Conservation (phyloP, 768 basidiomycete species). For the Cystofilobasidium capitatum region DNA sequence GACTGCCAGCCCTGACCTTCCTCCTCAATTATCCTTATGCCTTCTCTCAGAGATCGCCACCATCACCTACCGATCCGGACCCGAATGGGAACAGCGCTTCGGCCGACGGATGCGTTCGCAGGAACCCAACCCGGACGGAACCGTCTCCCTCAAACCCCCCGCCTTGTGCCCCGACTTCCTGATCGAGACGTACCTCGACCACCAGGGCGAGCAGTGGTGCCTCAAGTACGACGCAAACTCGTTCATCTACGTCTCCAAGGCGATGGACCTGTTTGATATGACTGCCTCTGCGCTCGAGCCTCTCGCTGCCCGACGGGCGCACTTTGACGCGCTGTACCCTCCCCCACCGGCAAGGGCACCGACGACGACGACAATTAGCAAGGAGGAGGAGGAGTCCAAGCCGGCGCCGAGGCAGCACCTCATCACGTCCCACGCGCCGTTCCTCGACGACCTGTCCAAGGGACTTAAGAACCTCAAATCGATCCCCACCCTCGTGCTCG, state of each 20-base stretch:
- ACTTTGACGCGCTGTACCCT: slow-evolving; percentile 31
- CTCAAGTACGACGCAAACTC: slow-evolving; percentile 99
- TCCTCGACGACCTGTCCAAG: slow-evolving; percentile 63
- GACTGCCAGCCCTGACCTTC: background rate
- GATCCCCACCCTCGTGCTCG: slow-evolving; percentile 76
- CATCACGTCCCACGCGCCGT: slow-evolving; percentile 43
- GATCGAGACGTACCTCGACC: slow-evolving; percentile 97
- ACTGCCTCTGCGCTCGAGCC: slow-evolving; percentile 62
- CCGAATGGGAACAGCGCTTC: slow-evolving; percentile 98
- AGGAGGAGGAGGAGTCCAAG: background rate
- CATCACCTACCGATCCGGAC: slow-evolving; percentile 96
- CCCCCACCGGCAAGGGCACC: slow-evolving; percentile 29
- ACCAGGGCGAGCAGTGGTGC: slow-evolving; percentile 94
- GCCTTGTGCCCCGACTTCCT: slow-evolving; percentile 92
- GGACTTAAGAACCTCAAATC: slow-evolving; percentile 65
- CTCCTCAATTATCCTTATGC: background rate
- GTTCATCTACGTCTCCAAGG: slow-evolving; percentile 95
- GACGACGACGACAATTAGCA: slow-evolving; percentile 27
- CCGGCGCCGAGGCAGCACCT: slow-evolving; percentile 7
- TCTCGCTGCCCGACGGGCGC: slow-evolving; percentile 42
- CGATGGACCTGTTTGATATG: slow-evolving; percentile 99
- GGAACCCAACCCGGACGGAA: slow-evolving; percentile 26
- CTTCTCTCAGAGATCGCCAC: slow-evolving; percentile 77
- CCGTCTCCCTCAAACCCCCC: slow-evolving; percentile 44
- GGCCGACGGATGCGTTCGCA: slow-evolving; percentile 50